A percentile compares a stretch with the other conserved stretches of the same genome.
These are phyloP conservation scores for Rhizophagus prolifer DNA, from an alignment of 192 early-diverging fungal species.

Conservation along the genomic window DNA sequence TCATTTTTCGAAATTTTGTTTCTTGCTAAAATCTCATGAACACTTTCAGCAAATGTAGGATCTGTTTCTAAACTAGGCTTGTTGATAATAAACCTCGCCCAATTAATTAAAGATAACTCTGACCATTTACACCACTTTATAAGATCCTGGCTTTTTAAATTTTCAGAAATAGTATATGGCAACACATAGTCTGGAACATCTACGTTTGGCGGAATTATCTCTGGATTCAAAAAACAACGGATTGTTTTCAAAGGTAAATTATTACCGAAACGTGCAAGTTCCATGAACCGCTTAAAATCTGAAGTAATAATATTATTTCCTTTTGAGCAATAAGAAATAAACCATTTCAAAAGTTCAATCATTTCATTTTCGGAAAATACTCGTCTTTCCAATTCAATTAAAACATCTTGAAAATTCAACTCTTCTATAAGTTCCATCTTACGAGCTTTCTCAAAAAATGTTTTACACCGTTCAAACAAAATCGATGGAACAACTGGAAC, in stretches of 20 bases:
- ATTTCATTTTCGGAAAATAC: constrained; percentile 58
- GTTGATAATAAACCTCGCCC: constrained; percentile 4
- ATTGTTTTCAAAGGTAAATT: constrained; percentile 45
- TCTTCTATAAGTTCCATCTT: constrained; percentile 37
- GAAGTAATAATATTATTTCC: neutral
- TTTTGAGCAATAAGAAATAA: constrained; percentile 51
- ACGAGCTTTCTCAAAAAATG: constrained; percentile 54
- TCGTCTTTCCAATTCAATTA: constrained; percentile 60
- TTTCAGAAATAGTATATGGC: constrained; percentile 5
- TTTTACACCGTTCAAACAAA: constrained; percentile 52
- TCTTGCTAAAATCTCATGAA: constrained; percentile 54
- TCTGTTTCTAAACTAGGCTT: constrained; percentile 31
- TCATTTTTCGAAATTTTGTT: constrained; percentile 36
- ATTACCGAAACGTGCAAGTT: constrained; percentile 12
- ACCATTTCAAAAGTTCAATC: constrained; percentile 75
- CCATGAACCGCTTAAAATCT: neutral
- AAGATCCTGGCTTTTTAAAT: neutral
- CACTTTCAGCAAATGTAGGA: constrained; percentile 65
- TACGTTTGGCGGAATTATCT: neutral
- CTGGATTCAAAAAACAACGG: constrained; percentile 57
- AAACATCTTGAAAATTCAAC: constrained; percentile 62
- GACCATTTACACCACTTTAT: neutral
- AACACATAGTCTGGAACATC: neutral
- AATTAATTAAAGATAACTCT: neutral
- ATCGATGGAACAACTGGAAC: constrained; percentile 58